A percentile compares a stretch with the other conserved stretches of the same genome.
These are phyloP conservation scores for Fusarium pseudoanthophilum DNA, from an alignment of 2,329 filamentous ascomycete genomes.

Conservation along the genomic window DNA sequence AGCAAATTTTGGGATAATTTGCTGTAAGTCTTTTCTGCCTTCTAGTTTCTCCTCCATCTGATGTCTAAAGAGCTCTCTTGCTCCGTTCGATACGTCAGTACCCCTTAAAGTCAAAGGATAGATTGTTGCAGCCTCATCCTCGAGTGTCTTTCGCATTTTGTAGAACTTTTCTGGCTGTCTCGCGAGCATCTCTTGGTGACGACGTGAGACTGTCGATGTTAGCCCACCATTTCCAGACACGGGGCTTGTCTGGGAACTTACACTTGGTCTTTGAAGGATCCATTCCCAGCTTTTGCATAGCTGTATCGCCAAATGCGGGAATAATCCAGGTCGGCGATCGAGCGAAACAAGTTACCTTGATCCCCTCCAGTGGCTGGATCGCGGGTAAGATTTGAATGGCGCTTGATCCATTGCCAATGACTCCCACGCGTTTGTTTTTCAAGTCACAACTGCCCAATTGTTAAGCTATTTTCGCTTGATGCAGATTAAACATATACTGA, in stretches of 20 bases:
- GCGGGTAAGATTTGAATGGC: neutral
- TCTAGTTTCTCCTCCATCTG: neutral
- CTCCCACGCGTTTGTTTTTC: neutral
- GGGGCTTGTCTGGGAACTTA: fast-evolving
- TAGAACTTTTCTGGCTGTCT: neutral
- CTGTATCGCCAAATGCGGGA: neutral
- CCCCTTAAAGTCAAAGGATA: neutral
- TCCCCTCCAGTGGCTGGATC: neutral
- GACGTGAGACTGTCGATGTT: neutral
- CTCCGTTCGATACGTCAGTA: fast-evolving
- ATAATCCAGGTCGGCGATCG: neutral
- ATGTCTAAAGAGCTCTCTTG: fast-evolving
- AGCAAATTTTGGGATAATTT: neutral
- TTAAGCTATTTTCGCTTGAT: fast-evolving
- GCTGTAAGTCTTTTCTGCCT: neutral
- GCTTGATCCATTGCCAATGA: neutral
- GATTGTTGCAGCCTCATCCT: neutral
- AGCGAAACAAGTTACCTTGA: neutral
- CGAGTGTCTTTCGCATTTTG: neutral
- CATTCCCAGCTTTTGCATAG: neutral
- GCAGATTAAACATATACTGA: fast-evolving
- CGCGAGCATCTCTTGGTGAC: fast-evolving
- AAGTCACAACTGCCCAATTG: neutral
- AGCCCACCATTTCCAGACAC: neutral
- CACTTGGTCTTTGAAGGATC: neutral